Base-by-base conservation (phyloP, 2,329 filamentous ascomycete genomes). In the Exophiala bonariae region DNA sequence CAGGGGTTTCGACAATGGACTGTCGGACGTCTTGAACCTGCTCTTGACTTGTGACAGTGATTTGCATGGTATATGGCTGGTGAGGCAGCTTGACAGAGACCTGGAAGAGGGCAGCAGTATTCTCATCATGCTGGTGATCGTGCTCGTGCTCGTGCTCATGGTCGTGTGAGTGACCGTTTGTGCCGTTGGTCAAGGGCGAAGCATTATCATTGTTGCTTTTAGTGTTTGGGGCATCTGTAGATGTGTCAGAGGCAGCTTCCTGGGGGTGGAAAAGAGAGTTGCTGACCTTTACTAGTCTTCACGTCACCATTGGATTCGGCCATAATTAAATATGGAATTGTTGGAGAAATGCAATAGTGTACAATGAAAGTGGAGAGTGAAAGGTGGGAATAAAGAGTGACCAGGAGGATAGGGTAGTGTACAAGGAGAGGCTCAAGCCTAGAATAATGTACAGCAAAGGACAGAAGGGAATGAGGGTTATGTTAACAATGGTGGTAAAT, bases 11-110 rank as follows among this genome's bases (percentile, higher is more conserved):
- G 72, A 96, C 90, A 66, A 99, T 87, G 54, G 91, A 92, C 72
- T 97, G 93, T 58, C 93, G 88, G 61, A 99, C 85, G 76, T 99
- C 93, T 71, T 97, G 93, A 52, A 97, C 86, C 69, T 96, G 92
- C 73, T 99, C 95, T 76, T 96, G 87, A 57, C 85, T 85, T 33
- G 89, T 92, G 47, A 95, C 90, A 81, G 89, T 91, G 59, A 96
- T 83, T 66, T 91, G 82, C 62, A 95, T 87, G 70, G 88, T 84
- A 60, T 83, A 80, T 10, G 87, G 82, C 60, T 84, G 81, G 65
- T 91, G 86, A 45, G 92, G 92, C 49, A 96, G 81, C 67, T 86
- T 81, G 62, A 97, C 83, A 52, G 83, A 87, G 63, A 96, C 76
- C 66, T 82, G 79, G 70, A 85, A 85, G 60, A 85, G 76, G 61